Conservation (phyloP, 2,329 filamentous ascomycete genomes). For the Talaromyces marneffei region DNA sequence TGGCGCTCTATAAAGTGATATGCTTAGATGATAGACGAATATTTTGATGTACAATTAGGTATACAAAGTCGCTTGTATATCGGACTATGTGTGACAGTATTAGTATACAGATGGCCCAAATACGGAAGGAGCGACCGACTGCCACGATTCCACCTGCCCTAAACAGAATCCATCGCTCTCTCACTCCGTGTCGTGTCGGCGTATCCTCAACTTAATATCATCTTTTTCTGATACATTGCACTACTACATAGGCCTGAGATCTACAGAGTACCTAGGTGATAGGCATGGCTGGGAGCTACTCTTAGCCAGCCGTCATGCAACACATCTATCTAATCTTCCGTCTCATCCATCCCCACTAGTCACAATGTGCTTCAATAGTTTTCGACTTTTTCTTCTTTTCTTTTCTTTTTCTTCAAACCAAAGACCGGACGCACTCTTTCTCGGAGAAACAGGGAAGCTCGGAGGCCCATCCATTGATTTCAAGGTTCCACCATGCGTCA, state of each 20-base stretch:
- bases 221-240: too few species aligned
- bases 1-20: constrained; percentile 64
- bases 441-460: constrained; percentile 5
- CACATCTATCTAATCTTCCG: background rate
- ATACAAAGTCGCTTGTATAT: constrained; percentile 18
- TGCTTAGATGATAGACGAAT: background rate
- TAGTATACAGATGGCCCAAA: background rate
- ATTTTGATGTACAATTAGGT: constrained; percentile 7
- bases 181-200: too few species aligned
- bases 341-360: background rate
- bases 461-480: background rate
- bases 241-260: too few species aligned
- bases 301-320: background rate
- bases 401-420: background rate
- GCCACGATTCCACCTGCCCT: background rate
- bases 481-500: background rate
- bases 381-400: background rate
- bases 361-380: background rate
- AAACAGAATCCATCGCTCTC: background rate
- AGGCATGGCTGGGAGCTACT: background rate
- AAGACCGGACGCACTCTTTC: background rate
- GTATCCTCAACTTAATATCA: too few species aligned
- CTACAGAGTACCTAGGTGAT: background rate
- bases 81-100: too few species aligned
- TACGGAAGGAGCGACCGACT: background rate